These are phyloP conservation scores for Aureobasidium sp. DNA, from an alignment of 2,329 filamentous ascomycete genomes.

Conservation along the genomic window DNA sequence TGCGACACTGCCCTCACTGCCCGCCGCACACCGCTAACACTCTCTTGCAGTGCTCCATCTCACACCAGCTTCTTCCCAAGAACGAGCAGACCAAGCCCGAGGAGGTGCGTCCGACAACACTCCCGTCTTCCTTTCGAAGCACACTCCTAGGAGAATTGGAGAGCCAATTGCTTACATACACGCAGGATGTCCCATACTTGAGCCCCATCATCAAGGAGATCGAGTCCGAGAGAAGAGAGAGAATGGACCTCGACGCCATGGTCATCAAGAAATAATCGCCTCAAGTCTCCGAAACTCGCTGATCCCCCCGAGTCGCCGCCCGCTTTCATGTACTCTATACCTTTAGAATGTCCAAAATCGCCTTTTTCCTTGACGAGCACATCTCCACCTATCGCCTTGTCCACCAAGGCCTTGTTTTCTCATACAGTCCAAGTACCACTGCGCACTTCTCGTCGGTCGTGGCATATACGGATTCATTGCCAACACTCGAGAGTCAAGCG, in stretches of 20 bases:
- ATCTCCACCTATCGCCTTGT: neutral
- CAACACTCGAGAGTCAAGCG: neutral
- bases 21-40: neutral
- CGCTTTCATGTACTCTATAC: conserved; percentile 15
- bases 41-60: conserved; percentile 52
- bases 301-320: neutral
- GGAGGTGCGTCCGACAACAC: conserved; percentile 43
- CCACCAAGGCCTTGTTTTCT: neutral
- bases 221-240: conserved; percentile 60
- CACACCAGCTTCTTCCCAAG: conserved; percentile 58
- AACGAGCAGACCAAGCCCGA: conserved; percentile 61
- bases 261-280: conserved; percentile 44
- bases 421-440: neutral
- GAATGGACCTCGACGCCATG: conserved; percentile 62
- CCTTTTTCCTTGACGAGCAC: neutral
- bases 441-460: neutral
- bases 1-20: neutral
- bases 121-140: neutral
- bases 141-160: no score
- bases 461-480: neutral
- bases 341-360: conserved; percentile 14
- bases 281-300: neutral
- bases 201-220: conserved; percentile 62
- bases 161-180: conserved; percentile 19
- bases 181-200: conserved; percentile 60